A percentile compares a stretch with the other conserved stretches of the same genome.
Evolutionary conservation across 2,329 filamentous ascomycete genomes (phyloP).

Genomic region (Aspergillus puulaauensis): DNA sequence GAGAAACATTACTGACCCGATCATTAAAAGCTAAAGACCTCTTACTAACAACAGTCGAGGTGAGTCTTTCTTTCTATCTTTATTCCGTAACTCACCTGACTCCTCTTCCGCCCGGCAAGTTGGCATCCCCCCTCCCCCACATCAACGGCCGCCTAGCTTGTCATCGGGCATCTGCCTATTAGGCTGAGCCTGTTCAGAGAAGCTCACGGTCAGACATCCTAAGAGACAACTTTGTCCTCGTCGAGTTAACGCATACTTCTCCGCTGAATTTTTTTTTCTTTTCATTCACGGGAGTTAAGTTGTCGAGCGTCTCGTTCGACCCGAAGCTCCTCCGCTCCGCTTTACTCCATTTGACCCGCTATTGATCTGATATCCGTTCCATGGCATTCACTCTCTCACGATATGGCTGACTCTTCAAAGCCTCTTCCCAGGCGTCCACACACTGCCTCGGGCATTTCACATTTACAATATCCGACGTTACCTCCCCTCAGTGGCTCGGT

Average conservation of each 20-base stretch:
- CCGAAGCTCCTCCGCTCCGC: constrained; percentile 20
- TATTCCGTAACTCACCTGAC: constrained; percentile 17
- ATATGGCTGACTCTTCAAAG: constrained; percentile 41
- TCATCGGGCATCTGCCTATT: constrained; percentile 26
- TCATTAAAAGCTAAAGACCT: not conserved
- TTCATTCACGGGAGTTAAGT: constrained; percentile 12
- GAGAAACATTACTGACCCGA: not conserved
- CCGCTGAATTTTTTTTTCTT: constrained; percentile 13
- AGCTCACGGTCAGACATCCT: constrained; percentile 6
- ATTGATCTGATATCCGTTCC: constrained; percentile 16
- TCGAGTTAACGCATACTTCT: constrained; percentile 19
- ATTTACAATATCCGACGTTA: constrained; percentile 43
- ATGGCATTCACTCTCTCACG: constrained; percentile 22
- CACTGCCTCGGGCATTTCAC: constrained; percentile 27
- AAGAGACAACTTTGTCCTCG: constrained; percentile 7
- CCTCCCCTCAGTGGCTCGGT: constrained; percentile 40
- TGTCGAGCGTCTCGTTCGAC: constrained; percentile 18
- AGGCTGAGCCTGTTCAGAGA: constrained; percentile 17
- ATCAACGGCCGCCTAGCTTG: constrained; percentile 14
- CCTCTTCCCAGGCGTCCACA: constrained; percentile 28
- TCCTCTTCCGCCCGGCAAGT: constrained; percentile 17
- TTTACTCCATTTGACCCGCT: constrained; percentile 15
- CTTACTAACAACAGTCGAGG: not conserved
- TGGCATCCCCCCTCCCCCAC: constrained; percentile 11
- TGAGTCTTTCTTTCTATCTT: constrained; percentile 1